A percentile compares a stretch with the other conserved stretches of the same genome.
Evolutionary conservation across 768 basidiomycete species (phyloP).

Genomic region (Boletus eberwhitei): DNA sequence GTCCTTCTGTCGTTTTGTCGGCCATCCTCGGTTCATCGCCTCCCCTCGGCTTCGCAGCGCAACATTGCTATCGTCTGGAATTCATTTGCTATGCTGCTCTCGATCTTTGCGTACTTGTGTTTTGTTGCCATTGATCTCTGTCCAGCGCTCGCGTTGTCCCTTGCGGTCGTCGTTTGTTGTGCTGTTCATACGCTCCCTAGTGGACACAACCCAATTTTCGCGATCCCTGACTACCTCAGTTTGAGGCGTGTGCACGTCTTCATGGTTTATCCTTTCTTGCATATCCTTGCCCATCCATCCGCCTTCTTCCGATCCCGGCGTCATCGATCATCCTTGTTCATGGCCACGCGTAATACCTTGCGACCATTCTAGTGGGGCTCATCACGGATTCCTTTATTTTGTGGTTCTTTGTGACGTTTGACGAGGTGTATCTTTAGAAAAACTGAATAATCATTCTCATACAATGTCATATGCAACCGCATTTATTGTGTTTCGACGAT

Average conservation of each 20-base stretch:
- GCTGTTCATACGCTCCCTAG: constrained; percentile 10
- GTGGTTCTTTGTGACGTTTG: constrained; percentile 15
- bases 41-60: constrained; percentile 2
- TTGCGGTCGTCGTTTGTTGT: constrained; percentile 11
- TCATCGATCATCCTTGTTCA: neutral
- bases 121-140: constrained; percentile 16
- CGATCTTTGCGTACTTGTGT: constrained; percentile 21
- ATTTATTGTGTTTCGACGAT: neutral
- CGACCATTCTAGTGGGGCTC: constrained; percentile 9
- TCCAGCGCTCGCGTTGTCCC: constrained; percentile 13
- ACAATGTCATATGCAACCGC: neutral
- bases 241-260: constrained; percentile 9
- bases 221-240: constrained; percentile 16
- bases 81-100: constrained; percentile 24
- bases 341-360: constrained; percentile 3
- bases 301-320: neutral
- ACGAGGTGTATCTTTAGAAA: constrained; percentile 27
- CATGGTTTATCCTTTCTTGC: constrained; percentile 19
- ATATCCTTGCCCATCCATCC: constrained; percentile 13
- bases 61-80: constrained; percentile 20
- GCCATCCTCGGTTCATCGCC: neutral
- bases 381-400: constrained; percentile 9
- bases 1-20: constrained; percentile 23
- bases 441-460: constrained; percentile 16
- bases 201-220: constrained; percentile 5